Percentiles rank a stretch among this genome's conserved stretches.
Conservation (phyloP, 805 yeast species). For the Maudiozyma saulgeensis region DNA sequence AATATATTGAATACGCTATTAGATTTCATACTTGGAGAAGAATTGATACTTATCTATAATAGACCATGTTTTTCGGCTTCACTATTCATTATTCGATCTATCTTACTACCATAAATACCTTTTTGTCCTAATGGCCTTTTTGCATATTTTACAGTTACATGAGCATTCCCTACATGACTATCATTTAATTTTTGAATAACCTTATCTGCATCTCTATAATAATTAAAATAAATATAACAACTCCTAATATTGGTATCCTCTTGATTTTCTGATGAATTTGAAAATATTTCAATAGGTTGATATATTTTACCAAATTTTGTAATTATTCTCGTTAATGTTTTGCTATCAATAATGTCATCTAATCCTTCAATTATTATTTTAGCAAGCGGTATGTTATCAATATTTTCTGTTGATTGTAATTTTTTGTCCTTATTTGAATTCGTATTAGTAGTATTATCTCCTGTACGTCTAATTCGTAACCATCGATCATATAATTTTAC, state of each 20-base stretch:
- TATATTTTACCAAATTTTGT: conserved; percentile 48
- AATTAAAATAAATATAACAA: conserved; percentile 57
- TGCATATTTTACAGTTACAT: conserved; percentile 58
- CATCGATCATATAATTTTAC: conserved; percentile 48
- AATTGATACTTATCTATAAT: background rate
- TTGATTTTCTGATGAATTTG: no score
- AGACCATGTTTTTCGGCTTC: conserved; percentile 43
- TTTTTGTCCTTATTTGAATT: conserved; percentile 8
- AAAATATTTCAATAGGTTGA: background rate
- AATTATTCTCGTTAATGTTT: conserved; percentile 41
- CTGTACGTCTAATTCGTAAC: conserved; percentile 35
- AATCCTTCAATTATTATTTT: conserved; percentile 62
- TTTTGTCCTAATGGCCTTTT: conserved; percentile 45
- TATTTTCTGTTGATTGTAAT: conserved; percentile 11
- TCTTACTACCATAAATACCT: conserved; percentile 67
- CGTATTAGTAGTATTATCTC: conserved; percentile 20
- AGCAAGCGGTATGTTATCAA: conserved; percentile 44
- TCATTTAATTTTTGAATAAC: conserved; percentile 66
- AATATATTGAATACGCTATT: no score
- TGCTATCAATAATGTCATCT: conserved; percentile 56
- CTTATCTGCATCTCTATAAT: conserved; percentile 57
- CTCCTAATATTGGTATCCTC: conserved; percentile 32
- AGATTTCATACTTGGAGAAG: background rate
- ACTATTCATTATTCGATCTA: conserved; percentile 62
- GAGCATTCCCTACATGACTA: conserved; percentile 56